Conservation (phyloP, 306 rosid genomes). For the Lotus japonicus region DNA sequence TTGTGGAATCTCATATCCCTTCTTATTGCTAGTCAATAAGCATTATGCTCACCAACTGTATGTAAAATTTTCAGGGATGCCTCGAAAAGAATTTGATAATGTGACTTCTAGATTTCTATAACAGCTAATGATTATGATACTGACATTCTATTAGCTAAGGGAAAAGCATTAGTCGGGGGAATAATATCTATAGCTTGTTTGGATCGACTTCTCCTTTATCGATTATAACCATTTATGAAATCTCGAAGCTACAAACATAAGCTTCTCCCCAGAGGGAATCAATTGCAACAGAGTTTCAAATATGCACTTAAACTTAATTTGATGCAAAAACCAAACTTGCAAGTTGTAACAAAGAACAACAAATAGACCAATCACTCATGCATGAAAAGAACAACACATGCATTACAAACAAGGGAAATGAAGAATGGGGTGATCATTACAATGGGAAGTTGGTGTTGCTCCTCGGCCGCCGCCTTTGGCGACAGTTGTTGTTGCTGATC, state of each 20-base stretch:
- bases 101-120: slow-evolving; percentile 12
- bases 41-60: slow-evolving; percentile 6
- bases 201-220: too few species aligned
- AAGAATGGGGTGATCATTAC: slow-evolving; percentile 29
- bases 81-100: slow-evolving; percentile 20
- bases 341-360: too few species aligned
- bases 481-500: slow-evolving; percentile 26
- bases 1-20: slow-evolving; percentile 11
- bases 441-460: slow-evolving; percentile 37
- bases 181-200: neutral
- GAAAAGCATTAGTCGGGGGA: neutral
- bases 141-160: too few species aligned
- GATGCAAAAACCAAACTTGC: neutral
- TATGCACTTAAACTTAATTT: too few species aligned
- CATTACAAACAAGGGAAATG: neutral
- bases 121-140: neutral
- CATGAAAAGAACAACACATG: neutral
- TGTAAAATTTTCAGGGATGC: too few species aligned
- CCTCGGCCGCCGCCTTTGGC: slow-evolving; percentile 15
- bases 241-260: too few species aligned
- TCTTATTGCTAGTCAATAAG: slow-evolving; percentile 18
- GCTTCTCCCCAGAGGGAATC: too few species aligned
- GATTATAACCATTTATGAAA: too few species aligned
- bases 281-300: too few species aligned
- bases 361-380: too few species aligned